Conservation (phyloP, 2,329 filamentous ascomycete genomes). For the Ramularia endophylla region DNA sequence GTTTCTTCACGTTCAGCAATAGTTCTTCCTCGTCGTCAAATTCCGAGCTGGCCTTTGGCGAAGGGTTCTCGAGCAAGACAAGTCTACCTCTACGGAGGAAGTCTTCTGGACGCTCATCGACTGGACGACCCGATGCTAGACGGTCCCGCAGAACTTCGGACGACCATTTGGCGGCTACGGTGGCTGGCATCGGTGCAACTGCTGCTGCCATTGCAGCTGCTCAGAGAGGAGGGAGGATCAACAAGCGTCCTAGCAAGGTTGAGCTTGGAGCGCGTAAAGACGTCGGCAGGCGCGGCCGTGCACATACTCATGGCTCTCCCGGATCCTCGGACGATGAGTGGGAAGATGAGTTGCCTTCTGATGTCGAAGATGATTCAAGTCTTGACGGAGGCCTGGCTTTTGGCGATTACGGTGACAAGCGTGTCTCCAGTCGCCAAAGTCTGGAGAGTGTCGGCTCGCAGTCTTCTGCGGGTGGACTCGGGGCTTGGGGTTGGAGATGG, state of each 20-base stretch:
- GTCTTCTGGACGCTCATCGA: conserved; percentile 13
- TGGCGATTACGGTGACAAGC: conserved; percentile 41
- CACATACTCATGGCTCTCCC: conserved; percentile 18
- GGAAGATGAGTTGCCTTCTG: conserved; percentile 50
- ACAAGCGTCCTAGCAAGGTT: conserved; percentile 21
- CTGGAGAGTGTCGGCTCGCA: conserved; percentile 49
- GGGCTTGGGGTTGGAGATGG: conserved; percentile 58
- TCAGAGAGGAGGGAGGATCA: conserved; percentile 28
- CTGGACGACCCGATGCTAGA: too few species aligned
- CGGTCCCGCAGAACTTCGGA: conserved; percentile 35
- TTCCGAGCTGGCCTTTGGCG: conserved; percentile 43
- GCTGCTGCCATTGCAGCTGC: conserved; percentile 44
- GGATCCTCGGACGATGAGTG: conserved; percentile 50
- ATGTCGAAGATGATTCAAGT: conserved; percentile 50
- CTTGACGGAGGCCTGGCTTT: conserved; percentile 56
- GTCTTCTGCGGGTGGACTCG: conserved; percentile 39
- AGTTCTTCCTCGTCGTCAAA: conserved; percentile 41
- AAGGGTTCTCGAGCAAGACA: conserved; percentile 23
- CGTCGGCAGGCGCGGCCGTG: conserved; percentile 6
- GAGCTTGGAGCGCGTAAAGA: conserved; percentile 23
- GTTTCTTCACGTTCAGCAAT: conserved; percentile 47
- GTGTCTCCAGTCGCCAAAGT: conserved; percentile 38
- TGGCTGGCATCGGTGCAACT: conserved; percentile 43
- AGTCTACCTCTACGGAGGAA: conserved; percentile 17
- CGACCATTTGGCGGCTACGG: conserved; percentile 42